Evolutionary conservation across 495 filamentous ascomycete genomes (phyloP), one percentile per base, ranked within the genome.

Genomic region (Bacidia rubella): DNA sequence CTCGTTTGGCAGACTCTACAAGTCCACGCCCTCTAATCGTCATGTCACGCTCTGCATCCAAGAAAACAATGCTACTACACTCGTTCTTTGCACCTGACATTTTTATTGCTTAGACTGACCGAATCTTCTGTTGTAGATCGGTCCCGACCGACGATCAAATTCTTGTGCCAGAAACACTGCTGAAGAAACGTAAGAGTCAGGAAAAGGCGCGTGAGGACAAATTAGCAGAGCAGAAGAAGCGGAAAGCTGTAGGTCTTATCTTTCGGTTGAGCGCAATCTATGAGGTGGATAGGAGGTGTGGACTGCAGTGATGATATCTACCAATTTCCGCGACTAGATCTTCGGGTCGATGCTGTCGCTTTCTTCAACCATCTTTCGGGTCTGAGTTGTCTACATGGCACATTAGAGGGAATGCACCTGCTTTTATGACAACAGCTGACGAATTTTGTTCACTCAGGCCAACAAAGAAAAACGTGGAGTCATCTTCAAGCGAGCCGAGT

Each of bases 321-420:
- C 79, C 74, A 71, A 70, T 65, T 69, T 17, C 75, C 74, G 80
- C 85, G 82, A 90, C 90, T 98, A 98, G 93, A 83, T 79, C 74
- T 67, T 62, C 63, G 55, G 66, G 85, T 88, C 92, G 64, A 96
- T 98, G 92, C 71, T 94, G 89, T 95, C 86, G 86, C 81, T 72
- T 72, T 75, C 81, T 76, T 82, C 83, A 93, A 83, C 89, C 89
- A 97, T 97, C 92, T 98, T 98, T 98, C 92, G 92, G 92, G 90
- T 81, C 90, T 98, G 92, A 98, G 63, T 61, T 47, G 57, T 52
- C 47, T 41, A 53, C 58, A 52, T 15, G 15, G 15, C 15, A 7
- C 29, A 5, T 35, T 35, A n/a, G n/a, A n/a, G n/a, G n/a, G n/a
- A n/a, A n/a, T n/a, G n/a, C n/a, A n/a, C n/a, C n/a, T n/a, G n/a